These are phyloP conservation scores for Elaeis guineensis DNA, from an alignment of 176 grass and related monocot species.

Conservation along the genomic window DNA sequence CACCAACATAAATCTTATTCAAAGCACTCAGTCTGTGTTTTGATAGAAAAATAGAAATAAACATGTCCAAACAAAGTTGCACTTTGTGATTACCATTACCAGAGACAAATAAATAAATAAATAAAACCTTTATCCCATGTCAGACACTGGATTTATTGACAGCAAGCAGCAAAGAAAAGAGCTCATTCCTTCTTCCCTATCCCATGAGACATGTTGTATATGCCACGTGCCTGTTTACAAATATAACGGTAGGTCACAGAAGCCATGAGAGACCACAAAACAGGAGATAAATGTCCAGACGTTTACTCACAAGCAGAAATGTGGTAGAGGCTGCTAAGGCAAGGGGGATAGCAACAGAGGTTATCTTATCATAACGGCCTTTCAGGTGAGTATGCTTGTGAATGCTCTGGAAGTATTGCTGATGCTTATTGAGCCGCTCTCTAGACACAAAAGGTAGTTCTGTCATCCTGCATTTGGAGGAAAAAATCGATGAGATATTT, in stretches of 20 bases:
- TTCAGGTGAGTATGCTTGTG: constrained; percentile 58
- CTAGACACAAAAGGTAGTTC: constrained; percentile 57
- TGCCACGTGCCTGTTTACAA: constrained; percentile 33
- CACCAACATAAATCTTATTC: too few relatives aligned
- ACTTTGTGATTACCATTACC: too few relatives aligned
- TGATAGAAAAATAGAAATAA: too few relatives aligned
- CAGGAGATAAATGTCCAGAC: neutral
- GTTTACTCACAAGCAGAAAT: constrained; percentile 41
- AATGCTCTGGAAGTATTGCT: constrained; percentile 59
- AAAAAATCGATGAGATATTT: neutral
- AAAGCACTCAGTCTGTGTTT: too few relatives aligned
- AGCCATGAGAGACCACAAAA: neutral
- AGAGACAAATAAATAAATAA: too few relatives aligned
- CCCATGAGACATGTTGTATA: constrained; percentile 8
- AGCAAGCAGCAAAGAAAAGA: neutral
- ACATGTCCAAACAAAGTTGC: too few relatives aligned
- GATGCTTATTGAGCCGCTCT: constrained; percentile 55
- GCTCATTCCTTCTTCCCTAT: constrained; percentile 12
- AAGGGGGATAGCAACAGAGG: constrained; percentile 68
- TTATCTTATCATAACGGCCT: constrained; percentile 52
- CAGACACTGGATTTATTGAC: too few relatives aligned
- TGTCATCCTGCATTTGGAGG: constrained; percentile 33
- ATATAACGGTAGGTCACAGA: neutral
- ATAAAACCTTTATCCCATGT: too few relatives aligned
- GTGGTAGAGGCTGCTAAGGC: constrained; percentile 49